Evolutionary conservation across 805 yeast genomes (phyloP).

Genomic region (Hanseniaspora mollemarum): DNA sequence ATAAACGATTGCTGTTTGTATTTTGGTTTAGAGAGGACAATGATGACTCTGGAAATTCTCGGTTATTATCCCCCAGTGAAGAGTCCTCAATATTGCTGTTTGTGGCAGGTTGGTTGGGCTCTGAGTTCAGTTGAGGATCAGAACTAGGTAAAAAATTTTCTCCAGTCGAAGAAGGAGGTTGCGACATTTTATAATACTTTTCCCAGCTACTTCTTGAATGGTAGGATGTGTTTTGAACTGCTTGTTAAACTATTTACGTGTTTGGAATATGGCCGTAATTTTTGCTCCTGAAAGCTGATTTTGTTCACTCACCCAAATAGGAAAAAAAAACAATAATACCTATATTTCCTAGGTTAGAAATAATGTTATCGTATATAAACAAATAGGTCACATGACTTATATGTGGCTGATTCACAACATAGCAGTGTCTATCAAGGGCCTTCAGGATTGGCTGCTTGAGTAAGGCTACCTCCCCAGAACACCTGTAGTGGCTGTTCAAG

Average conservation of each 20-base stretch:
- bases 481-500: no score
- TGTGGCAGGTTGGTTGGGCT: not conserved
- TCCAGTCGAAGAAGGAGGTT: conserved; percentile 32
- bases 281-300: no score
- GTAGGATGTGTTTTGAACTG: no score
- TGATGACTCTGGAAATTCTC: not conserved
- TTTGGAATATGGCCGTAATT: no score
- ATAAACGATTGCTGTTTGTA: not conserved
- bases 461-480: no score
- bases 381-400: no score
- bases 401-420: no score
- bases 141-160: conserved; percentile 28
- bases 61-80: conserved; percentile 23
- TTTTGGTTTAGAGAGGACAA: conserved; percentile 1
- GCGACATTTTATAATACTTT: conserved; percentile 19
- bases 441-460: no score
- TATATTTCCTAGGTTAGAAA: not conserved
- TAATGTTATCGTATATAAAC: not conserved
- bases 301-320: no score
- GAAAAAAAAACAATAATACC: not conserved
- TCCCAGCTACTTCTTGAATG: no score
- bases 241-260: no score
- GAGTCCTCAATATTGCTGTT: conserved; percentile 20
- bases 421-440: no score
- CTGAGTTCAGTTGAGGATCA: conserved; percentile 22